Percentiles rank a stretch among this genome's conserved stretches.
Evolutionary conservation across 305 asterid species (phyloP).

Genomic region (Solanum hybrid): DNA sequence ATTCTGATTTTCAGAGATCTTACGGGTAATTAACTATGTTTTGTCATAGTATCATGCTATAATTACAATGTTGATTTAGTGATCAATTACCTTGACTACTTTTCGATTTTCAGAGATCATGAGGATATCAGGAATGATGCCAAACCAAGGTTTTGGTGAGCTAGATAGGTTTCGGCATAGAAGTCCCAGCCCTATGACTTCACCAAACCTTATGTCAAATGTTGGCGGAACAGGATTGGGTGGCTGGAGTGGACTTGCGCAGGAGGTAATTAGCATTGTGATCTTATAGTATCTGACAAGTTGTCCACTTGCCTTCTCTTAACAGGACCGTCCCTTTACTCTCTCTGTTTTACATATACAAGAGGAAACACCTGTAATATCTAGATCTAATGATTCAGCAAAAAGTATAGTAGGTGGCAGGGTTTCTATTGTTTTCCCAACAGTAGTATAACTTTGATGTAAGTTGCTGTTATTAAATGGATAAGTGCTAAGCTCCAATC

Average conservation of each 20-base stretch:
- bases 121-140: constrained; percentile 68
- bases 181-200: constrained; percentile 98
- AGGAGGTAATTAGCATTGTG: constrained; percentile 40
- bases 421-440: background rate
- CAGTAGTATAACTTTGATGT: background rate
- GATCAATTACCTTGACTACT: background rate
- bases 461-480: background rate
- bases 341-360: background rate
- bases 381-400: background rate
- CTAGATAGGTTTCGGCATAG: constrained; percentile 82
- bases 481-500: background rate
- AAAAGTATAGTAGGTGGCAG: background rate
- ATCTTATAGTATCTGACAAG: background rate
- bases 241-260: constrained; percentile 80
- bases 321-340: background rate
- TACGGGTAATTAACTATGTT: background rate
- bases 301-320: background rate
- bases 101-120: constrained; percentile 48
- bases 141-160: constrained; percentile 71
- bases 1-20: background rate
- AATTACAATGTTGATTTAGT: background rate
- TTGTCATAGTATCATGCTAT: background rate
- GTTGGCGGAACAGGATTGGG: constrained; percentile 54
- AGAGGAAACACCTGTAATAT: background rate
- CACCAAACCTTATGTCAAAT: constrained; percentile 66